Evolutionary conservation across 164 flowering plant genomes (phyloP).

Genomic region (Sextonia rubra): DNA sequence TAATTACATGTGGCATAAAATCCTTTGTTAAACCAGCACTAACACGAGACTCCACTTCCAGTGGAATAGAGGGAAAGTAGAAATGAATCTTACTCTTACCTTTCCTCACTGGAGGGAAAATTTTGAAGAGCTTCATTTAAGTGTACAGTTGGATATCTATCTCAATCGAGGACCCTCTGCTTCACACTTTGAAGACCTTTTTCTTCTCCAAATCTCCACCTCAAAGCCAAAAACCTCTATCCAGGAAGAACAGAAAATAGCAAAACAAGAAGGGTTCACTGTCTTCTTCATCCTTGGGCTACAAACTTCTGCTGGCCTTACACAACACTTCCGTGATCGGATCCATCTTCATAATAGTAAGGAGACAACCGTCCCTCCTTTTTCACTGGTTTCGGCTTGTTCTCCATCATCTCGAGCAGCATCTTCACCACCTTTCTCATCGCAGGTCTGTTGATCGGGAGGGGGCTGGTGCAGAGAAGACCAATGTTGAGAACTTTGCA

Average conservation of each 20-base stretch:
- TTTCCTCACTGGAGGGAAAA: background rate
- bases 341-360: slow-evolving; percentile 71
- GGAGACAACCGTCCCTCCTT: slow-evolving; percentile 81
- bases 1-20: background rate
- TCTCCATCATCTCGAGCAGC: slow-evolving; percentile 58
- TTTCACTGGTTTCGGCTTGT: slow-evolving; percentile 25
- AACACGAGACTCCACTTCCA: slow-evolving; percentile 4
- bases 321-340: slow-evolving; percentile 73
- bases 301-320: slow-evolving; percentile 22
- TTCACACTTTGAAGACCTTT: background rate
- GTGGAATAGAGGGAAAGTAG: background rate
- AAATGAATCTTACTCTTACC: background rate
- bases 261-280: background rate
- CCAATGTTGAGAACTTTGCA: slow-evolving; percentile 76
- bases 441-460: slow-evolving; percentile 91
- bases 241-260: background rate
- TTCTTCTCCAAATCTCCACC: background rate
- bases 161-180: background rate
- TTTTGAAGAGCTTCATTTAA: background rate
- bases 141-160: background rate
- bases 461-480: slow-evolving; percentile 80
- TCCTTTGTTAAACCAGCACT: background rate
- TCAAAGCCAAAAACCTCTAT: background rate
- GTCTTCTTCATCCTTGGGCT: background rate
- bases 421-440: slow-evolving; percentile 86